These are phyloP conservation scores for Incumbomyces lentus DNA, from an alignment of 2,329 filamentous ascomycete species.

Conservation along the genomic window DNA sequence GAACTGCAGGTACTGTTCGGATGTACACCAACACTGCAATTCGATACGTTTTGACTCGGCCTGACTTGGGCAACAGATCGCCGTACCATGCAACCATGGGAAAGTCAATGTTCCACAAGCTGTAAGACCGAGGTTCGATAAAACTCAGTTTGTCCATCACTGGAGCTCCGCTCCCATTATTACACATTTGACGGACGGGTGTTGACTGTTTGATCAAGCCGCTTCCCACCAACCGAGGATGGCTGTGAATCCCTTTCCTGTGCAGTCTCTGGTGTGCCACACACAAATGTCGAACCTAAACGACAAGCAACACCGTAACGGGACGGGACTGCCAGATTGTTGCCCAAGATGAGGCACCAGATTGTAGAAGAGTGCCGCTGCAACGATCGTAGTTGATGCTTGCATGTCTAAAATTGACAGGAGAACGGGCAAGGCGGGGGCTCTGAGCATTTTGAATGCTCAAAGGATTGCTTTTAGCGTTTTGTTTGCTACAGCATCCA, in stretches of 20 bases:
- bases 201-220: slow-evolving; percentile 2
- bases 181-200: not conserved
- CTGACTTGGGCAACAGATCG: no score
- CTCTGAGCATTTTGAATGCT: not conserved
- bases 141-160: not conserved
- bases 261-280: not conserved
- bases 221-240: slow-evolving; percentile 4
- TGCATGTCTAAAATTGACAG: no score
- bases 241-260: not conserved
- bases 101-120: not conserved
- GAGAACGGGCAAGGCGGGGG: no score
- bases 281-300: no score
- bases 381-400: no score
- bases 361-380: not conserved
- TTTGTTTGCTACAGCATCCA: slow-evolving; percentile 4
- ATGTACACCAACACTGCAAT: no score
- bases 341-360: slow-evolving; percentile 4
- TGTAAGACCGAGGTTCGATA: not conserved
- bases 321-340: not conserved
- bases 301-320: no score
- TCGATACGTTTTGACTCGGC: no score
- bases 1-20: no score
- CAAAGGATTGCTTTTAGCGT: not conserved
- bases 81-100: no score
- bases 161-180: no score